Evolutionary conservation across 805 yeast species (phyloP), one percentile per base, ranked within the genome.

Genomic region (Schwanniomyces polymorphus): DNA sequence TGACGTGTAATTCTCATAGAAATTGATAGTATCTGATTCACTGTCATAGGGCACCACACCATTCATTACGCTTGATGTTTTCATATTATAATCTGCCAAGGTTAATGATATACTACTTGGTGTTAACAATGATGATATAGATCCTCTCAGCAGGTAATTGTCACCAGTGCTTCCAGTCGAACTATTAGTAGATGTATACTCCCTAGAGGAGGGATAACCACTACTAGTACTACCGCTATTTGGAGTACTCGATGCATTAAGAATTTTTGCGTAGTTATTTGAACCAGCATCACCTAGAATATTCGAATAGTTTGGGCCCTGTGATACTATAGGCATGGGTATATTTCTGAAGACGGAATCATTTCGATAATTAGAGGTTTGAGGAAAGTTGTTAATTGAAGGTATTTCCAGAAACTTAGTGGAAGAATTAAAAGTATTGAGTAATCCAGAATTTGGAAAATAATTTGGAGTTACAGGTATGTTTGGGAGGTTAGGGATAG

Each of bases 1-100:
- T 0, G 75, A 56, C 27, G 68, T 54, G 45, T 67, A 72, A 9
- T 63, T 61, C 33, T 64, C 65, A 51, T 60, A 73, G 50, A 73
- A 68, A 42, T 66, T 68, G 44, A 72, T 68, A 1, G 57, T 54
- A 39, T 70, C 75, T 3, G 59, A 50, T 14, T 56, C 58, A 39
- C 57, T 53, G 16, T 46, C 47, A 45, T 55, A 62, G 1, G 67
- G 67, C 35, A 65, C 35, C 17, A 14, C 18, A 4, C 35, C 35
- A 31, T 31, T 12, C 35, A 31, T 31, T 7, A 31, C 11, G 11
- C 35, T 64, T 54, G 29, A 72, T 65, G n/a, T 43, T 41, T 16
- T 49, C 12, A 10, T 38, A 27, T 14, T 18, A 31, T 31, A 31
- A 7, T 31, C 35, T 31, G 35, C 29, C 7, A 38, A 23, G 12